phyloP scores from a whole-genome alignment of 768 basidiomycete genomes.

The Pleurotus salmoneostramineus region DNA sequence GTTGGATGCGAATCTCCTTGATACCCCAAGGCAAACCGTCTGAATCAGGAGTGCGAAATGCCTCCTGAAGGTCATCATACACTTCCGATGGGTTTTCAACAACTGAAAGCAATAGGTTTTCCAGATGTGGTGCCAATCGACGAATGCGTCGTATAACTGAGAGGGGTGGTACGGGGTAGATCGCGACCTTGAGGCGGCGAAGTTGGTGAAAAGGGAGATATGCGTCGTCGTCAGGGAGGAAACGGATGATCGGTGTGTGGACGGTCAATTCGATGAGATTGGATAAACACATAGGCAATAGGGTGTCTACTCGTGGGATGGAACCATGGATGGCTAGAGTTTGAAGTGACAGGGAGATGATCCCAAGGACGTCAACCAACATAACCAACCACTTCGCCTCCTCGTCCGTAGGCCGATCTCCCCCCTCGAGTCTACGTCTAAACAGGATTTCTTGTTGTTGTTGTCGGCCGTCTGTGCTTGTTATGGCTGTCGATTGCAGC shows the following conservation, averaged over 20 bases:
- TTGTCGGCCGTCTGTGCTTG: not conserved
- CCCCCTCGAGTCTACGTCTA: not conserved
- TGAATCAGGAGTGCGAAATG: not conserved
- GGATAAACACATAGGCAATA: not conserved
- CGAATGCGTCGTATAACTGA: not conserved
- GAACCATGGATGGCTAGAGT: not conserved
- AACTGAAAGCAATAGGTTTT: not conserved
- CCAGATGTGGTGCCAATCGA: not conserved
- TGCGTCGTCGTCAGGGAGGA: not conserved
- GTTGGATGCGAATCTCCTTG: not conserved
- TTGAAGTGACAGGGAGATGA: not conserved
- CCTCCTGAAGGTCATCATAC: not conserved
- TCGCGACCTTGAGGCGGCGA: not conserved
- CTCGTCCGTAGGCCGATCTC: constrained; percentile 12
- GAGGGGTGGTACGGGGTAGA: not conserved
- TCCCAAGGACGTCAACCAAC: not conserved
- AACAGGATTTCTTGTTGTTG: not conserved
- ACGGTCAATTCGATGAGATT: not conserved
- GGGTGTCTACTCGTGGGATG: not conserved
- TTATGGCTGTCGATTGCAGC: too few relatives aligned
- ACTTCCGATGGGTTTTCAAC: not conserved
- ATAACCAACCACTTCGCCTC: constrained; percentile 15
- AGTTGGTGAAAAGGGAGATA: not conserved
- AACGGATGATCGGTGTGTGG: not conserved
- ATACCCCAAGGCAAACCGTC: not conserved